Evolutionary conservation across 306 rosid genomes (phyloP).

Genomic region (Prunus mongolica): DNA sequence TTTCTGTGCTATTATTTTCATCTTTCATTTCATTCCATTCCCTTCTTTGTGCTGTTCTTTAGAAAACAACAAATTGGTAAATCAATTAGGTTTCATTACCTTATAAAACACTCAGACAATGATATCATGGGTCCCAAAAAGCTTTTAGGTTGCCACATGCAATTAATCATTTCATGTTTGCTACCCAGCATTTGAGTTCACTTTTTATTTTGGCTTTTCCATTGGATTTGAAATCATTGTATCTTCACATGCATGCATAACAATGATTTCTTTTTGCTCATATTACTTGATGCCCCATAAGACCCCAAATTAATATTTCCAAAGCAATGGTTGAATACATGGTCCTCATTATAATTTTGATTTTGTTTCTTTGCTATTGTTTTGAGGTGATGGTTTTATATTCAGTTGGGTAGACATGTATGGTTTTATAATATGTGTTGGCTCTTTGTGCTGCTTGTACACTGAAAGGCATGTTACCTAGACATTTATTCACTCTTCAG

Average conservation of each 20-base stretch:
- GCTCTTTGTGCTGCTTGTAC: constrained; percentile 10
- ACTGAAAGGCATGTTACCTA: constrained; percentile 15
- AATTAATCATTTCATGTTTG: not conserved
- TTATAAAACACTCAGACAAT: not conserved
- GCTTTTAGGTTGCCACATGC: not conserved
- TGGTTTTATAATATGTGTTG: constrained; percentile 6
- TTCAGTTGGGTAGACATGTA: too few relatives aligned
- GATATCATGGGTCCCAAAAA: constrained; percentile 4
- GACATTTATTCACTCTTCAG: constrained; percentile 14
- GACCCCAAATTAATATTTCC: not conserved
- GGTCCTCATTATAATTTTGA: not conserved
- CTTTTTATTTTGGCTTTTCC: not conserved
- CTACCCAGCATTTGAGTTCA: not conserved
- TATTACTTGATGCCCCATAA: too few relatives aligned
- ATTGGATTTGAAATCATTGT: not conserved
- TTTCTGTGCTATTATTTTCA: too few relatives aligned
- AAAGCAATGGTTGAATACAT: not conserved
- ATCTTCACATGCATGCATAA: not conserved
- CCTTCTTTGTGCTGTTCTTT: not conserved
- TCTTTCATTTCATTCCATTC: too few relatives aligned
- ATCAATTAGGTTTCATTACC: not conserved
- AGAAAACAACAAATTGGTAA: not conserved
- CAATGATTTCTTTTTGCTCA: not conserved
- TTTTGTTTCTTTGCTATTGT: not conserved
- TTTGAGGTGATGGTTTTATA: too few relatives aligned